Conservation (phyloP, 2,329 filamentous ascomycete genomes). For the Pyrenophora seminiperda region DNA sequence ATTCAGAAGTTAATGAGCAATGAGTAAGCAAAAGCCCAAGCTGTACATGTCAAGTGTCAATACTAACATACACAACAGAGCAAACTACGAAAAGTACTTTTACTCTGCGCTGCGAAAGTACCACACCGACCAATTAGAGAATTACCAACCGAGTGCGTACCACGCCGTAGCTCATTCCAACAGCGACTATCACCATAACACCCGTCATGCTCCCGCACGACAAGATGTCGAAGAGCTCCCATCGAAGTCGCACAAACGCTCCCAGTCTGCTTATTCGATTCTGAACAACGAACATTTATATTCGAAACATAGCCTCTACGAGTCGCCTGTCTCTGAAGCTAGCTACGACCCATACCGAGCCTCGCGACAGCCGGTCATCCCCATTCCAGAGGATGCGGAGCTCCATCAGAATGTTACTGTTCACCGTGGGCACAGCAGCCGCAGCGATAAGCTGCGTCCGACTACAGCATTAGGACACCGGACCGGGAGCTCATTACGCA, state of each 20-base stretch:
- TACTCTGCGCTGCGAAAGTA: conserved; percentile 85
- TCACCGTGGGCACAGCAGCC: conserved; percentile 57
- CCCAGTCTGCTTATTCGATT: conserved; percentile 62
- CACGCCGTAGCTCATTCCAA: conserved; percentile 74
- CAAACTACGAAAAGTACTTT: conserved; percentile 91
- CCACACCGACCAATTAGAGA: conserved; percentile 81
- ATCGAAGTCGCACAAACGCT: conserved; percentile 47
- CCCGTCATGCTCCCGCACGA: conserved; percentile 27
- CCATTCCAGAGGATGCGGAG: conserved; percentile 51
- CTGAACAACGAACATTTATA: conserved; percentile 60
- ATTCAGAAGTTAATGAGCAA: conserved; percentile 66
- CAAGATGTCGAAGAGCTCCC: conserved; percentile 45
- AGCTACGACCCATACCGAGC: conserved; percentile 87
- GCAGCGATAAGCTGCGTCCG: conserved; percentile 44
- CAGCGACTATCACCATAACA: conserved; percentile 77
- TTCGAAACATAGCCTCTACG: conserved; percentile 56
- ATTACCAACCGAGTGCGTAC: conserved; percentile 73
- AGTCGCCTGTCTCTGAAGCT: conserved; percentile 56
- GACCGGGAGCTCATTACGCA: conserved; percentile 51
- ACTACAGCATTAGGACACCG: conserved; percentile 47
- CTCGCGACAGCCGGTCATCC: conserved; percentile 60
- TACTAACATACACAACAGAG: conserved; percentile 53
- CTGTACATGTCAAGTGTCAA: background rate
- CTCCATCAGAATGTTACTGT: conserved; percentile 72
- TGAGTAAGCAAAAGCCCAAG: conserved; percentile 43